Conservation (phyloP, 169 alveolate species). For the Babesia ovata region DNA sequence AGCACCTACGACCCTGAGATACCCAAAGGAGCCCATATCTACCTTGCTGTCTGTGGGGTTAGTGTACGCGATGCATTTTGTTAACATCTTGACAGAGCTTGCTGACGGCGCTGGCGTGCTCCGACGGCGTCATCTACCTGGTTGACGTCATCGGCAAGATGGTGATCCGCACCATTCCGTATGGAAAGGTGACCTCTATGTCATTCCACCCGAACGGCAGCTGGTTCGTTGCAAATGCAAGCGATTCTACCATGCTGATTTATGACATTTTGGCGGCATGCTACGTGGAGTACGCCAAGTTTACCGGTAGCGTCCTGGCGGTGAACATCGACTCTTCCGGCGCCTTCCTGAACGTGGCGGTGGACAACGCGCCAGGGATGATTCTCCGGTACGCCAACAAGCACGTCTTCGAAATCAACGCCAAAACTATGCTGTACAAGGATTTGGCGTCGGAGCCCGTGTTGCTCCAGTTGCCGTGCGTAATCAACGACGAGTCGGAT, state of each 20-base stretch:
- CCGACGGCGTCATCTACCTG: conserved; percentile 52
- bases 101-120: conserved; percentile 60
- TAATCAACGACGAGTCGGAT: conserved; percentile 7
- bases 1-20: conserved; percentile 57
- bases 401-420: conserved; percentile 52
- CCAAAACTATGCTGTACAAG: conserved; percentile 61
- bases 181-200: conserved; percentile 41
- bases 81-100: conserved; percentile 1
- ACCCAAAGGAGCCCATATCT: conserved; percentile 37
- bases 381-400: conserved; percentile 55
- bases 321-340: conserved; percentile 60
- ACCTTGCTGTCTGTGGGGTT: conserved; percentile 41
- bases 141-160: conserved; percentile 54
- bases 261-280: conserved; percentile 65
- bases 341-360: conserved; percentile 47
- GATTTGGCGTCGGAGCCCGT: conserved; percentile 48
- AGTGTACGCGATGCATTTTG: neutral
- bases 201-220: conserved; percentile 62
- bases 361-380: conserved; percentile 62
- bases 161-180: conserved; percentile 38
- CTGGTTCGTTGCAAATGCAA: conserved; percentile 51
- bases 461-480: conserved; percentile 33
- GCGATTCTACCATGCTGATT: conserved; percentile 51
- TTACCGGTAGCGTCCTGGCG: conserved; percentile 31
- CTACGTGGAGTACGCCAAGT: conserved; percentile 65